Conservation (phyloP, 352 stramenopile species). For the Globisporangium nagaii region DNA sequence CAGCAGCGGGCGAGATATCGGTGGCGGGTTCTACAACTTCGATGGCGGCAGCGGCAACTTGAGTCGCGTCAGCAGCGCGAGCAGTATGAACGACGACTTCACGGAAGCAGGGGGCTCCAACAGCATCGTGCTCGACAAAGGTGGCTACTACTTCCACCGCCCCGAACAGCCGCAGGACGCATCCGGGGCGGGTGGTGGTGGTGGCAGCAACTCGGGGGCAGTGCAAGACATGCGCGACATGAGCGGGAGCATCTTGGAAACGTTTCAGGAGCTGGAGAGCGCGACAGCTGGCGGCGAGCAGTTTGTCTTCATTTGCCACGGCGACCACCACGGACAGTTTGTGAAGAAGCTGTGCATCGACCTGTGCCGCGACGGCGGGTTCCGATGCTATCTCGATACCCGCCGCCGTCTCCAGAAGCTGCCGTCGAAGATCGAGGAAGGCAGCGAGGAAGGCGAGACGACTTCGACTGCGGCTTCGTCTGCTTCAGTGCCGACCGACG, state of each 20-base stretch:
- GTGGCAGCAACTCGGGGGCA: constrained; percentile 9
- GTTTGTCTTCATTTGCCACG: constrained; percentile 84
- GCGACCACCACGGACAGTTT: constrained; percentile 68
- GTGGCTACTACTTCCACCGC: constrained; percentile 70
- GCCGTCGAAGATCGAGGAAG: constrained; percentile 13
- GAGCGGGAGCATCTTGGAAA: constrained; percentile 56
- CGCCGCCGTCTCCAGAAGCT: constrained; percentile 22
- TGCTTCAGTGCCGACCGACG: constrained; percentile 21
- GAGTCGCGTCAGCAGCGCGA: constrained; percentile 41
- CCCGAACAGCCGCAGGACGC: constrained; percentile 13
- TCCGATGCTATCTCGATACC: constrained; percentile 69
- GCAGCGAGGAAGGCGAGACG: constrained; percentile 14
- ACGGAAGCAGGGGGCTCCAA: constrained; percentile 21
- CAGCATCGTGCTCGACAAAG: constrained; percentile 59
- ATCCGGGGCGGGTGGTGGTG: neutral
- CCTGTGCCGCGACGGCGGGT: constrained; percentile 52
- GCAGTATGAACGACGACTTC: constrained; percentile 41
- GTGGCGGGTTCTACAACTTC: constrained; percentile 22
- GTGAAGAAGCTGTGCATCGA: constrained; percentile 64
- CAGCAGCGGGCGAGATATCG: constrained; percentile 19
- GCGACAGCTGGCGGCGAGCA: constrained; percentile 53
- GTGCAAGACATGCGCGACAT: constrained; percentile 14
- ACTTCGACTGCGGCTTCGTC: constrained; percentile 8
- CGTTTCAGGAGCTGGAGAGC: constrained; percentile 43
- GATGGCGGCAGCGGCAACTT: constrained; percentile 24